Base-by-base conservation (phyloP, 495 filamentous ascomycete species). In the Penicillium lagena region DNA sequence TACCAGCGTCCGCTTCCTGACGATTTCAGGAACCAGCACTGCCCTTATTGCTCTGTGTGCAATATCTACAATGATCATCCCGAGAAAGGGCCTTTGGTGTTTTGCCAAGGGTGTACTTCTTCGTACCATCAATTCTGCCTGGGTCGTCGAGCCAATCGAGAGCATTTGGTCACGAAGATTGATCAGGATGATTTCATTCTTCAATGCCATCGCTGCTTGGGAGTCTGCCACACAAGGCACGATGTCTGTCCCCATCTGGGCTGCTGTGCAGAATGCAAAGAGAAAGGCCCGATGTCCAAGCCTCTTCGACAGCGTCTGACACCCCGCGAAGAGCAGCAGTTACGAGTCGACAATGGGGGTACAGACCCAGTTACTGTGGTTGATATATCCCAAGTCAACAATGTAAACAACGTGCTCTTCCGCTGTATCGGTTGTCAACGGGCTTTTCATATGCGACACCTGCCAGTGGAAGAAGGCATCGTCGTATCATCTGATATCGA, bases 131-230 rank as follows among this genome's bases (percentile, higher is more conserved):
- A 86, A 53, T 56, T 51, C 29, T 99, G 94, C 57, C 71, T 99
- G 11, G 88, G 90, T 13, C 60, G 69, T n/a, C 80, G 91, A 12
- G 76, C 68, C 29, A 60, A 51, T 9, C 76, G 94, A 35, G 89
- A 96, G 6, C 93, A 97, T 64, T 70, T 91, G n/a, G 88, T 94
- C 17, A 96, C 93, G n/a, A 97, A 96, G 60, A 70, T 96, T 38
- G 79, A 67, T 4, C 68, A 81, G 5, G 80, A 83, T 11, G 69
- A 85, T 12, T 96, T 93, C 52, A 82, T 97, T 33, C 67, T 97
- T 31, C 94, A 99, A 60, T 99, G 94, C 61, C 81, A 80, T 45
- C 85, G 83, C 35, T 99, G 94, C 55, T 69, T 96, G 35, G 81
- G 85, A 15, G 55, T 67, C n/a, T 63, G 80, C 31, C 70, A 72